phyloP scores from a whole-genome alignment of 805 yeast species.

The Saccharomycopsis sp. region DNA sequence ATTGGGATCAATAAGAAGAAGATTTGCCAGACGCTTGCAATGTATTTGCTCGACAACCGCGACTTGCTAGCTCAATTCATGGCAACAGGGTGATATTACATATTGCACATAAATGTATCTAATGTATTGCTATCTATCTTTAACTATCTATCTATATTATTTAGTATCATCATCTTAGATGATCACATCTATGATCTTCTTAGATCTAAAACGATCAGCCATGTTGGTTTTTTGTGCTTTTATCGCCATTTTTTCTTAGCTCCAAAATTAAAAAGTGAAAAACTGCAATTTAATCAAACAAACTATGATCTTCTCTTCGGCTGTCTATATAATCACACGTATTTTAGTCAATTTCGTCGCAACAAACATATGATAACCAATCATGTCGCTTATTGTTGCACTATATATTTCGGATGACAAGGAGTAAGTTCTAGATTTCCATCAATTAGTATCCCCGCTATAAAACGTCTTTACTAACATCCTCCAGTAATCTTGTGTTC shows the following conservation, averaged over 20 bases:
- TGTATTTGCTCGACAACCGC: constrained; percentile 1
- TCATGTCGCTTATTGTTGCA: constrained; percentile 33
- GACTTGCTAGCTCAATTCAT: background rate
- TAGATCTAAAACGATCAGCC: too few species aligned
- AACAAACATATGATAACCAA: background rate
- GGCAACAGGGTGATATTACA: too few species aligned
- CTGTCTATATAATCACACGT: background rate
- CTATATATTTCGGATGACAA: constrained; percentile 35
- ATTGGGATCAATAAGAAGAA: constrained; percentile 5
- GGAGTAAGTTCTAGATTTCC: constrained; percentile 28
- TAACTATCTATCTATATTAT: too few species aligned
- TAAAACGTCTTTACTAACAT: background rate
- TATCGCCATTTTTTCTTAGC: too few species aligned
- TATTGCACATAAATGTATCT: background rate
- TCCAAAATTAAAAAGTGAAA: background rate
- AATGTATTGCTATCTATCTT: too few species aligned
- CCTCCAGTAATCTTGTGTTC: constrained; percentile 31
- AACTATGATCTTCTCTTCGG: too few species aligned
- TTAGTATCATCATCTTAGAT: too few species aligned
- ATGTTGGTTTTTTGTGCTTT: too few species aligned
- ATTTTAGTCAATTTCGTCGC: too few species aligned
- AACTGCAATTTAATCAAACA: background rate
- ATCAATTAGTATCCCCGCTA: background rate
- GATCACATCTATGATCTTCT: too few species aligned
- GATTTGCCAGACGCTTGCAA: constrained; percentile 4